Evolutionary conservation across 2,329 filamentous ascomycete species (phyloP).

Genomic region (Xylaria multiplex): DNA sequence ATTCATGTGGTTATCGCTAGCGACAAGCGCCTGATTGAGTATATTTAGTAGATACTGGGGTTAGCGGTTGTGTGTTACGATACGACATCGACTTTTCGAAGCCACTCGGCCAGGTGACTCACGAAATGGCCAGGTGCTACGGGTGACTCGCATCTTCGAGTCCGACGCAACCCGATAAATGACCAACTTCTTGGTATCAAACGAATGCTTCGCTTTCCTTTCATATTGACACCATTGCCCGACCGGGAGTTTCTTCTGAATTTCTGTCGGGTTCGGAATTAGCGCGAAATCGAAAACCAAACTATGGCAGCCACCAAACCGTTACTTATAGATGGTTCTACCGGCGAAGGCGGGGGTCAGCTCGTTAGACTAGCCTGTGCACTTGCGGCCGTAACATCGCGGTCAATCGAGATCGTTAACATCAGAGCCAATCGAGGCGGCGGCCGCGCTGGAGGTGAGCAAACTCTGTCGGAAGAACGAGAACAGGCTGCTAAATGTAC

Average conservation of each 20-base stretch:
- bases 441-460: conserved; percentile 43
- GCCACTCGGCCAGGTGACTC: conserved; percentile 12
- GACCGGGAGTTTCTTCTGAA: too few species aligned
- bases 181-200: background rate
- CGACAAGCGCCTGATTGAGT: background rate
- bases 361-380: conserved; percentile 66
- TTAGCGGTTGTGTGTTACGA: too few species aligned
- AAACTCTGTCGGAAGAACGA: conserved; percentile 28
- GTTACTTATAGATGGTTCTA: conserved; percentile 64
- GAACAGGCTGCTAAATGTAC: conserved; percentile 6
- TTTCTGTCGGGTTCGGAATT: background rate
- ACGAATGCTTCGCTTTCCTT: background rate
- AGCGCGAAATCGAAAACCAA: background rate
- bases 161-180: background rate
- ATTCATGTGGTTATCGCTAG: background rate
- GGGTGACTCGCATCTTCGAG: conserved; percentile 21
- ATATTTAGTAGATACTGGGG: background rate
- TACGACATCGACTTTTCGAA: too few species aligned
- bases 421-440: conserved; percentile 64
- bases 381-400: conserved; percentile 65
- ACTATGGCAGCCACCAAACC: conserved; percentile 36
- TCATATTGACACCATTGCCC: background rate
- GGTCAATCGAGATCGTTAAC: conserved; percentile 63
- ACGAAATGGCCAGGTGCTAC: too few species aligned
- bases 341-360: conserved; percentile 71